phyloP scores from a whole-genome alignment of 768 basidiomycete species.

The Strobilomyces dryophilus region DNA sequence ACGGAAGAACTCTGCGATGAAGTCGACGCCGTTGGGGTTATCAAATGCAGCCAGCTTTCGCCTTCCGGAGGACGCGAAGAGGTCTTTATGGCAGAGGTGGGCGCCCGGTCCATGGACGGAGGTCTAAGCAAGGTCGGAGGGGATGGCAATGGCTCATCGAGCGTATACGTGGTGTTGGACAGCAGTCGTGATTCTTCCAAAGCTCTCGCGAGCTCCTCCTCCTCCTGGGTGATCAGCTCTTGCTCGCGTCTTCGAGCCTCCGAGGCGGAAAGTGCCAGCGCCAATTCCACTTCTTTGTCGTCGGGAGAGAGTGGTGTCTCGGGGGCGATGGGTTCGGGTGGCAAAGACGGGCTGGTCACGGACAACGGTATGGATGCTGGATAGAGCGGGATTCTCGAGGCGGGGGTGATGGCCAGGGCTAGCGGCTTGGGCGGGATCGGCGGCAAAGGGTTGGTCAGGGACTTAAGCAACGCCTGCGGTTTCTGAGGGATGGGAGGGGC shows the following conservation, averaged over 20 bases:
- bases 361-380: constrained; percentile 28
- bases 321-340: constrained; percentile 1
- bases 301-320: constrained; percentile 27
- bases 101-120: constrained; percentile 13
- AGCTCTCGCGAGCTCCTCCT: constrained; percentile 63
- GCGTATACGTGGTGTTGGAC: constrained; percentile 7
- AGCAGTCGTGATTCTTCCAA: constrained; percentile 48
- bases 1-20: constrained; percentile 14
- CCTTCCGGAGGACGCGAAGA: constrained; percentile 20
- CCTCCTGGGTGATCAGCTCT: constrained; percentile 40
- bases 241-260: constrained; percentile 34
- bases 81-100: constrained; percentile 12
- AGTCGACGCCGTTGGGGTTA: constrained; percentile 25
- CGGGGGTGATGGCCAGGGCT: constrained; percentile 9
- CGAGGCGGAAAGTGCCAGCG: constrained; percentile 41
- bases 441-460: constrained; percentile 35
- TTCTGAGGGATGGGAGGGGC: constrained; percentile 32
- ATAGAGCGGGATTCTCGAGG: constrained; percentile 30
- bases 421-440: constrained; percentile 40
- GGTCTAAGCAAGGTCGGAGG: constrained; percentile 5
- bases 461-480: constrained; percentile 22
- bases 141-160: constrained; percentile 7
- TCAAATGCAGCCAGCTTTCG: constrained; percentile 30
- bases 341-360: constrained; percentile 8
- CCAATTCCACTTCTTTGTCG: constrained; percentile 45